These are phyloP conservation scores for Waltergamsia citrina DNA, from an alignment of 2,329 filamentous ascomycete species.

Conservation along the genomic window DNA sequence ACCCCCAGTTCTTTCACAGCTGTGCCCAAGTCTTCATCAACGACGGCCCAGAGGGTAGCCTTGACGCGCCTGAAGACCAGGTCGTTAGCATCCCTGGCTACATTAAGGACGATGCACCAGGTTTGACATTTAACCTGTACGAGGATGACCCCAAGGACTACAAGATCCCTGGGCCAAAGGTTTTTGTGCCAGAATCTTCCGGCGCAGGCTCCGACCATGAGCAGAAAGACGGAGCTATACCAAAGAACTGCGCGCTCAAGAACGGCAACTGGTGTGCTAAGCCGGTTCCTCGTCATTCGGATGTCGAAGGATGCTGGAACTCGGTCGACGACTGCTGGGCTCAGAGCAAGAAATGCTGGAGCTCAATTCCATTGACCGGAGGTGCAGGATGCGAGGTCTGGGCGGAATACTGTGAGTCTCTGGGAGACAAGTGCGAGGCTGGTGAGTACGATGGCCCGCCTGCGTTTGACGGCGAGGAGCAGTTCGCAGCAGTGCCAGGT, in stretches of 20 bases:
- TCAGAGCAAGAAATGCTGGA: constrained; percentile 52
- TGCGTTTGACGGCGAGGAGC: constrained; percentile 24
- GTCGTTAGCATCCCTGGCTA: constrained; percentile 60
- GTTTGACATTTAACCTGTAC: constrained; percentile 59
- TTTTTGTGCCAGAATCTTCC: constrained; percentile 31
- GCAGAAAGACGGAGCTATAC: constrained; percentile 22
- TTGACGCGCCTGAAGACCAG: constrained; percentile 34
- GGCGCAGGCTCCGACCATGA: not conserved
- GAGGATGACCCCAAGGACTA: constrained; percentile 31
- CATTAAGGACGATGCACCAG: constrained; percentile 40
- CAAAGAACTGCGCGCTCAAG: constrained; percentile 47
- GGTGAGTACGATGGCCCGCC: constrained; percentile 35
- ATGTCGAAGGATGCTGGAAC: constrained; percentile 49
- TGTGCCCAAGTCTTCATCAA: constrained; percentile 63
- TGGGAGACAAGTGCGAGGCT: constrained; percentile 32
- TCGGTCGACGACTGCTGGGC: constrained; percentile 45
- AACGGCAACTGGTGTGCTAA: constrained; percentile 67
- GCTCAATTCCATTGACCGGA: constrained; percentile 48
- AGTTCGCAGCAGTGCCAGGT: constrained; percentile 18
- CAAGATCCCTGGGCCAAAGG: constrained; percentile 44
- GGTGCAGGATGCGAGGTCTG: constrained; percentile 49
- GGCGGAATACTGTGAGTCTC: constrained; percentile 48
- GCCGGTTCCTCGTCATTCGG: constrained; percentile 40
- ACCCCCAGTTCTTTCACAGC: constrained; percentile 65
- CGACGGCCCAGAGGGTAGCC: constrained; percentile 29